phyloP scores from a whole-genome alignment of 345 rosid species.

The Salix exigua region DNA sequence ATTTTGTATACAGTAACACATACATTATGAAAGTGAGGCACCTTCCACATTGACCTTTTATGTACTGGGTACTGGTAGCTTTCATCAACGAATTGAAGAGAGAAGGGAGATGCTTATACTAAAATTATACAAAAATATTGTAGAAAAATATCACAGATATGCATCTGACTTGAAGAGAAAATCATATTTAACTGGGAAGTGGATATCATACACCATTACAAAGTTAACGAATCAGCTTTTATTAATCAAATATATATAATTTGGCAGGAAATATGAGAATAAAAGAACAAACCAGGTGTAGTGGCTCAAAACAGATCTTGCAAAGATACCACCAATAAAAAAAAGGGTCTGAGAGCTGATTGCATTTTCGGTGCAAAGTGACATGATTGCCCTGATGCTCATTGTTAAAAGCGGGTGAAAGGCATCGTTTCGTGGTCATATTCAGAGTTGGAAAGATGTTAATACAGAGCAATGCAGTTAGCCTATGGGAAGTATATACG shows the following conservation, averaged over 20 bases:
- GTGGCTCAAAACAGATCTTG: not conserved
- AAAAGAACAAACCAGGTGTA: not conserved
- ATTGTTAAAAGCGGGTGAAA: not conserved
- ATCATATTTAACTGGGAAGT: not conserved
- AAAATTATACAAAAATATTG: not conserved
- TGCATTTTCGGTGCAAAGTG: not conserved
- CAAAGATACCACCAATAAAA: not conserved
- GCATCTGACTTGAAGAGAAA: not conserved
- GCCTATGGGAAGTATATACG: not conserved
- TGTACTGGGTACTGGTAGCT: not conserved
- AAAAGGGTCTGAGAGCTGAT: not conserved
- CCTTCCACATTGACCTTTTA: not conserved
- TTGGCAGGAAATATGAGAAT: not conserved
- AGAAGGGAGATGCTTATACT: not conserved
- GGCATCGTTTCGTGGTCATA: not conserved
- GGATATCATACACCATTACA: not conserved
- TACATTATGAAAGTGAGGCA: not conserved
- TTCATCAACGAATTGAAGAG: not conserved
- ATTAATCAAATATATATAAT: not conserved
- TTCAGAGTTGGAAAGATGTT: not conserved
- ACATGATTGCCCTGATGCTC: not conserved
- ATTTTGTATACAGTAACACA: not conserved
- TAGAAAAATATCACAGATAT: not conserved
- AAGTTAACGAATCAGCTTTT: not conserved
- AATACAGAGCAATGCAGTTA: not conserved